These are phyloP conservation scores for Oryza meridionalis DNA, from an alignment of 176 grass and related monocot genomes.

Conservation along the genomic window DNA sequence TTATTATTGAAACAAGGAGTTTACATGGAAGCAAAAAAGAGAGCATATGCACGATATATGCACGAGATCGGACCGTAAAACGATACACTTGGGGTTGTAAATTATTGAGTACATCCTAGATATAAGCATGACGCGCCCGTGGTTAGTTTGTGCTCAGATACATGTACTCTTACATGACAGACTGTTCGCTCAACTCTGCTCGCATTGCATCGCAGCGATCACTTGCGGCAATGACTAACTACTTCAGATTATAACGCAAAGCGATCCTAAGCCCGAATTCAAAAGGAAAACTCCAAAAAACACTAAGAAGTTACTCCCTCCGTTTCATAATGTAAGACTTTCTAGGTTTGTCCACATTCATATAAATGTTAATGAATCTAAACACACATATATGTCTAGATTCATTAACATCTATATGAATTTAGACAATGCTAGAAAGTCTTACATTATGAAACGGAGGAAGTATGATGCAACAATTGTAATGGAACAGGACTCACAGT, in stretches of 20 bases:
- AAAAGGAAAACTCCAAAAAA: neutral
- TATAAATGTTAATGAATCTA: no score
- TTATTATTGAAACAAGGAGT: neutral
- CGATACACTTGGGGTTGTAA: neutral
- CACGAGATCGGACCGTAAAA: neutral
- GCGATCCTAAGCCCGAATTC: neutral
- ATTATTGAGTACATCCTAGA: neutral
- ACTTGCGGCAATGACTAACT: neutral
- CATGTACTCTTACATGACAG: neutral
- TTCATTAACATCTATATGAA: no score
- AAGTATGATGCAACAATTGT: neutral
- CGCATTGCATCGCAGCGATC: neutral
- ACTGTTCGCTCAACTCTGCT: neutral
- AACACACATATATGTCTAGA: no score
- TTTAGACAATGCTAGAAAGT: no score
- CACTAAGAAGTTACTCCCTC: neutral
- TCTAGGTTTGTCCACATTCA: no score
- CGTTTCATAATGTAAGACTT: no score
- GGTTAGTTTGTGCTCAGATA: neutral
- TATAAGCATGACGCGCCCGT: neutral
- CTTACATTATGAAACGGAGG: no score
- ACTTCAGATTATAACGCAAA: neutral
- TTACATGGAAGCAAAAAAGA: neutral
- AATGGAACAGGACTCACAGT: neutral
- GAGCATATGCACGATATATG: neutral